Evolutionary conservation across 2,329 filamentous ascomycete genomes (phyloP).

Genomic region (Pseudogymnoascus sp.): DNA sequence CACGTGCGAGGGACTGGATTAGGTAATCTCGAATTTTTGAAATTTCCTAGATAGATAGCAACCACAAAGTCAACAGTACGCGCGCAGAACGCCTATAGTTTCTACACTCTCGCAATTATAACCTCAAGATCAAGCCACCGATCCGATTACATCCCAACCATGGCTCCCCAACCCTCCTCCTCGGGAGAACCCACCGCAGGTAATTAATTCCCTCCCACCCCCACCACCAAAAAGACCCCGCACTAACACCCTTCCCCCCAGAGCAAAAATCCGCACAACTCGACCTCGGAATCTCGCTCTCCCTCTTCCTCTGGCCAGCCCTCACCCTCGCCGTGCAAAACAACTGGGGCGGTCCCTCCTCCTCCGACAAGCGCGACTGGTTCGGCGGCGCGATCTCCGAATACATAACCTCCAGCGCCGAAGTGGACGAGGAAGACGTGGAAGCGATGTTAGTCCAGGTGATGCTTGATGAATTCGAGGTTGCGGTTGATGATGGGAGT

Average conservation of each 20-base stretch:
- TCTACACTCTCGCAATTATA: not conserved
- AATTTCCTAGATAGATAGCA: not conserved
- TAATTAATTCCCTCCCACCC: constrained; percentile 6
- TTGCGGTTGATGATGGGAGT: constrained; percentile 84
- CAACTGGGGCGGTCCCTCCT: constrained; percentile 78
- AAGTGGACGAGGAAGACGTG: constrained; percentile 68
- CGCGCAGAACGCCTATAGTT: not conserved
- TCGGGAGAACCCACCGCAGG: constrained; percentile 13
- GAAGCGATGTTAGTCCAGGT: constrained; percentile 81
- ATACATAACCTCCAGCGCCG: constrained; percentile 53
- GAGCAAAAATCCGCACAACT: constrained; percentile 57
- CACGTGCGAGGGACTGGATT: not conserved
- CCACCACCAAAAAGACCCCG: not conserved
- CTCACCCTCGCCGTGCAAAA: constrained; percentile 81
- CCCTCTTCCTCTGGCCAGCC: constrained; percentile 80
- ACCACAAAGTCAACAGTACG: not conserved
- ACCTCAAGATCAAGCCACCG: not conserved
- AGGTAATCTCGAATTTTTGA: not conserved
- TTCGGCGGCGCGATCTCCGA: constrained; percentile 82
- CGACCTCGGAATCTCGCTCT: constrained; percentile 79
- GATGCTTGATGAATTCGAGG: constrained; percentile 93
- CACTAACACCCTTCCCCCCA: constrained; percentile 24
- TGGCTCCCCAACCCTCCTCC: not conserved
- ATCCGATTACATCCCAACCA: not conserved
- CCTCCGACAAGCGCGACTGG: constrained; percentile 88